These are phyloP conservation scores for Pugionium cornutum DNA, from an alignment of 345 rosid genomes.

Conservation along the genomic window DNA sequence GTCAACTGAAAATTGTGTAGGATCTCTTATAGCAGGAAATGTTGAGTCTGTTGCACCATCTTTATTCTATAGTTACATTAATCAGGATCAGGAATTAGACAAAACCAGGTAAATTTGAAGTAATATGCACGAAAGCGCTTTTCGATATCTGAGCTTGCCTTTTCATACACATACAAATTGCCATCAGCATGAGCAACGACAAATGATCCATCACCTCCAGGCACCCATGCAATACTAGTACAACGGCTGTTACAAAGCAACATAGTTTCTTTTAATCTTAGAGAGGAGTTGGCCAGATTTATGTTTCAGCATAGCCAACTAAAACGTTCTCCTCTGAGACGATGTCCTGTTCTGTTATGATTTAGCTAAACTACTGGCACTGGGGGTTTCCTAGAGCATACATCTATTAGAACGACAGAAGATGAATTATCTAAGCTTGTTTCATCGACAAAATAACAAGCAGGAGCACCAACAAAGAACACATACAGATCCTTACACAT, in stretches of 20 bases:
- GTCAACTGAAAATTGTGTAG: slow-evolving; percentile 78
- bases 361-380: slow-evolving; percentile 1
- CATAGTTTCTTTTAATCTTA: slow-evolving; percentile 27
- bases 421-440: not conserved
- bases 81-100: slow-evolving; percentile 20
- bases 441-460: slow-evolving; percentile 10
- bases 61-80: slow-evolving; percentile 55
- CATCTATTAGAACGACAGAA: slow-evolving; percentile 4
- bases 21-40: slow-evolving; percentile 87
- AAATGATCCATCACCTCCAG: slow-evolving; percentile 94
- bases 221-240: slow-evolving; percentile 90
- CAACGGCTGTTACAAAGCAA: slow-evolving; percentile 72
- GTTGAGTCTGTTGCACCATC: slow-evolving; percentile 95
- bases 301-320: no score
- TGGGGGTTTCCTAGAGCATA: not conserved
- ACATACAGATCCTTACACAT: slow-evolving; percentile 16
- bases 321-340: not conserved
- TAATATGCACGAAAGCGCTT: slow-evolving; percentile 12
- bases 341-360: slow-evolving; percentile 10
- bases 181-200: slow-evolving; percentile 99
- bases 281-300: no score
- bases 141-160: slow-evolving; percentile 64
- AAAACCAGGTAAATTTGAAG: slow-evolving; percentile 11
- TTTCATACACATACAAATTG: slow-evolving; percentile 87
- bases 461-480: slow-evolving; percentile 10